Evolutionary conservation across 768 basidiomycete genomes (phyloP).

Genomic region (Lentinula sp.): DNA sequence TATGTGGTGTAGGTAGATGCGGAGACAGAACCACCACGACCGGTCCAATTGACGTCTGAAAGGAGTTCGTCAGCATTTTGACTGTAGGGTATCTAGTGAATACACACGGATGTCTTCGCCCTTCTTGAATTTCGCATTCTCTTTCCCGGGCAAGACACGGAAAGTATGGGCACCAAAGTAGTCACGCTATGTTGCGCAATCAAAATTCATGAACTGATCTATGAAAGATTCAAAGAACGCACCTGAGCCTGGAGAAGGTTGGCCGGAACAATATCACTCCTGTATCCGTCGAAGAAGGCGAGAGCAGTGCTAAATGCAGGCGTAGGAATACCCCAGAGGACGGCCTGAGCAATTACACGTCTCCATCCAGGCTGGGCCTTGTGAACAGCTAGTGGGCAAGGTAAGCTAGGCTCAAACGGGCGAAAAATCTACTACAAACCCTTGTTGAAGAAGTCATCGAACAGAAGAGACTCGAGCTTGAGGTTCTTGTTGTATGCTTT

Average conservation of each 20-base stretch:
- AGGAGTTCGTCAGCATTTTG: slow-evolving; percentile 1
- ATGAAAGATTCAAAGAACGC: slow-evolving; percentile 9
- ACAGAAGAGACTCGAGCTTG: slow-evolving; percentile 85
- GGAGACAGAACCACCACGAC: slow-evolving; percentile 92
- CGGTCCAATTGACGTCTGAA: slow-evolving; percentile 97
- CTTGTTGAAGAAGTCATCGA: slow-evolving; percentile 97
- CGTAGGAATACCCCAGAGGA: slow-evolving; percentile 96
- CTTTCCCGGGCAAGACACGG: slow-evolving; percentile 88
- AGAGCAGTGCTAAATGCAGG: slow-evolving; percentile 98
- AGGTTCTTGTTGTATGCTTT: slow-evolving; percentile 82
- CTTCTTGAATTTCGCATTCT: slow-evolving; percentile 73
- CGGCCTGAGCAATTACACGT: slow-evolving; percentile 91
- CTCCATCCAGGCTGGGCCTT: slow-evolving; percentile 98
- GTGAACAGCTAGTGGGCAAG: slow-evolving; percentile 59
- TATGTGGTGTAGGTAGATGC: slow-evolving; percentile 75
- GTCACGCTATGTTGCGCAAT: slow-evolving; percentile 56
- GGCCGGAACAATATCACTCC: slow-evolving; percentile 90
- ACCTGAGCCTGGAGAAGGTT: slow-evolving; percentile 94
- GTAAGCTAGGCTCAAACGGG: slow-evolving; percentile 2
- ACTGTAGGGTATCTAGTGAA: slow-evolving; percentile 4
- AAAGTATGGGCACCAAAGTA: slow-evolving; percentile 99
- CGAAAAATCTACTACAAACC: slow-evolving; percentile 30
- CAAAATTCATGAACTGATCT: neutral
- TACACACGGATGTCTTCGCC: slow-evolving; percentile 85
- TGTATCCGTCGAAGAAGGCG: slow-evolving; percentile 98